Evolutionary conservation across 73 alveolate genomes (phyloP).

Genomic region (Tetrahymena thermophila): DNA sequence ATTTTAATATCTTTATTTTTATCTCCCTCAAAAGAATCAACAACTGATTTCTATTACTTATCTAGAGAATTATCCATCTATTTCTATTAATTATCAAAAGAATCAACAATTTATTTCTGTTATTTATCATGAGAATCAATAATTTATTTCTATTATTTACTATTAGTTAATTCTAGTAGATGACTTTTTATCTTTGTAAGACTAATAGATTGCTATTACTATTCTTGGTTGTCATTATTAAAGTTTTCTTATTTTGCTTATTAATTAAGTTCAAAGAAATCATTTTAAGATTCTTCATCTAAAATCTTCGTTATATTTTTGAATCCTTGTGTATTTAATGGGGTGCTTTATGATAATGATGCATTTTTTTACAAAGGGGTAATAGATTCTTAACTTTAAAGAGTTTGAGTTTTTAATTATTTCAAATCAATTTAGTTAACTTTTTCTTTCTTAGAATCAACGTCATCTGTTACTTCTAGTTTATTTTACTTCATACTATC

Average conservation of each 20-base stretch:
- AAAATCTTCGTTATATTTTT: no score
- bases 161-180: neutral
- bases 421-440: neutral
- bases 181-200: no score
- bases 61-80: no score
- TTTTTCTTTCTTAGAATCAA: neutral
- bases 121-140: neutral
- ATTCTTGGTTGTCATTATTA: neutral
- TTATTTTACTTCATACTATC: neutral
- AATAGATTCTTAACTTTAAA: neutral
- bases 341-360: neutral
- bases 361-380: neutral
- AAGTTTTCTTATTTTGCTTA: neutral
- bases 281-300: neutral
- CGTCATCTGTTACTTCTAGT: neutral
- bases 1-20: no score
- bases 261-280: neutral
- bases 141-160: no score
- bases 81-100: no score
- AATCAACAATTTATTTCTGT: no score
- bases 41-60: neutral
- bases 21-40: neutral
- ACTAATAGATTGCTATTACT: no score
- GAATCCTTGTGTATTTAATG: neutral
- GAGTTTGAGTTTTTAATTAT: neutral